Percentiles rank a stretch among this genome's conserved stretches.
Evolutionary conservation across 73 alveolate genomes (phyloP).

Genomic region (Durusdinium trenchii): DNA sequence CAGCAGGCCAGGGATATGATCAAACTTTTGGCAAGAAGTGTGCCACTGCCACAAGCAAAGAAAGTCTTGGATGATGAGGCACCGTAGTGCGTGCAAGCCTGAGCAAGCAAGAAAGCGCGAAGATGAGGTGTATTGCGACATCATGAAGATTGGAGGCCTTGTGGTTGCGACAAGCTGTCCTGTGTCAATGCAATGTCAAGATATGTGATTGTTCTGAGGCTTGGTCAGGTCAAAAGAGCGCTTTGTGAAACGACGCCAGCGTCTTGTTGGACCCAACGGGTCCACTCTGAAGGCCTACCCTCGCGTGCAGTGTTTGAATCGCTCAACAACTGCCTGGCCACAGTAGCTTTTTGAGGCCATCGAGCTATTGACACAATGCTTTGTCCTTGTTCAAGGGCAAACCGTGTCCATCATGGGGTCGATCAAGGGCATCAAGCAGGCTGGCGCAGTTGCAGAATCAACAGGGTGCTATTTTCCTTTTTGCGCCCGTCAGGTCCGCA

Average conservation of each 20-base stretch:
- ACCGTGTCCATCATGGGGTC: constrained; percentile 99
- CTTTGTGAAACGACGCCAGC: constrained; percentile 99
- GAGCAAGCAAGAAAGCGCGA: background rate
- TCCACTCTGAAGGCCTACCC: constrained; percentile 99
- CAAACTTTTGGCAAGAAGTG: constrained; percentile 99
- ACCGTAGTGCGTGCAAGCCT: background rate
- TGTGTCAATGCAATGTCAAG: background rate
- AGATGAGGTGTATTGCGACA: constrained; percentile 99
- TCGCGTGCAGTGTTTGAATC: constrained; percentile 70
- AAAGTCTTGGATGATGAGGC: constrained; percentile 97
- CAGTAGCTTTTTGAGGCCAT: constrained; percentile 73
- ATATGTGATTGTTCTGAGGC: background rate
- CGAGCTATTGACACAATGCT: constrained; percentile 95
- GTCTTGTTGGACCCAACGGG: constrained; percentile 99
- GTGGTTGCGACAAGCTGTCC: background rate
- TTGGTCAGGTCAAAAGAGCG: constrained; percentile 97
- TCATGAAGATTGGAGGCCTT: constrained; percentile 99
- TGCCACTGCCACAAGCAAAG: constrained; percentile 99
- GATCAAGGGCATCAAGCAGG: constrained; percentile 93
- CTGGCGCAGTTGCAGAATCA: background rate
- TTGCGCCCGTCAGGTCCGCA: constrained; percentile 60
- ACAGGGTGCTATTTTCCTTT: background rate
- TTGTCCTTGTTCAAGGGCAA: constrained; percentile 98
- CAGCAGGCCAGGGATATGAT: constrained; percentile 98
- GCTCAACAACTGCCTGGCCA: background rate